A percentile compares a stretch with the other conserved stretches of the same genome.
These are phyloP conservation scores for Ogataea ramenticola DNA, from an alignment of 805 yeast genomes.

Conservation along the genomic window DNA sequence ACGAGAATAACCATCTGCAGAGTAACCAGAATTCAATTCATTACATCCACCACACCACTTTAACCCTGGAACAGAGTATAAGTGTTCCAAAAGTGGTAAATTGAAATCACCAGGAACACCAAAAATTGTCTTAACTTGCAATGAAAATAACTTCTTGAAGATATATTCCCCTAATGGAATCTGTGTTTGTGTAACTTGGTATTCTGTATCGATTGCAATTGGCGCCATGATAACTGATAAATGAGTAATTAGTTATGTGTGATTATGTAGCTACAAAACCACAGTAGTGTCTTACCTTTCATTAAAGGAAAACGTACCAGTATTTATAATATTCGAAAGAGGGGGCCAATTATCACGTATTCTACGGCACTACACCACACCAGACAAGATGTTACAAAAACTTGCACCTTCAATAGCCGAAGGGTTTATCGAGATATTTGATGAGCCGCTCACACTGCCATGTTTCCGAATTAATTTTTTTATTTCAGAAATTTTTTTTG, in stretches of 20 bases:
- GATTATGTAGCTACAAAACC: too few species aligned
- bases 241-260: too few species aligned
- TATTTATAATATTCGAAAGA: neutral
- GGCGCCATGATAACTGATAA: constrained; percentile 12
- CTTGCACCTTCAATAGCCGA: too few species aligned
- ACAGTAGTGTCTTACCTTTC: too few species aligned
- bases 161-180: constrained; percentile 36
- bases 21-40: constrained; percentile 83
- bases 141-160: constrained; percentile 47
- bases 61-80: constrained; percentile 44
- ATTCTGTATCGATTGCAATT: constrained; percentile 4
- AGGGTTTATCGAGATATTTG: too few species aligned
- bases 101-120: constrained; percentile 82
- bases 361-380: too few species aligned
- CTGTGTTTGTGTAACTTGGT: neutral
- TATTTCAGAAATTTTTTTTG: too few species aligned
- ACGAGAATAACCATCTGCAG: constrained; percentile 86
- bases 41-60: constrained; percentile 82
- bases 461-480: too few species aligned
- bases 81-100: constrained; percentile 57
- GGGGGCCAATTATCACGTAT: neutral
- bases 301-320: neutral
- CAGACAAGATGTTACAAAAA: too few species aligned
- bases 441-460: too few species aligned
- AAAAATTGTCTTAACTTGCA: constrained; percentile 54